phyloP scores from a whole-genome alignment of 139 green algal genomes.

The Coelastrella sp. region DNA sequence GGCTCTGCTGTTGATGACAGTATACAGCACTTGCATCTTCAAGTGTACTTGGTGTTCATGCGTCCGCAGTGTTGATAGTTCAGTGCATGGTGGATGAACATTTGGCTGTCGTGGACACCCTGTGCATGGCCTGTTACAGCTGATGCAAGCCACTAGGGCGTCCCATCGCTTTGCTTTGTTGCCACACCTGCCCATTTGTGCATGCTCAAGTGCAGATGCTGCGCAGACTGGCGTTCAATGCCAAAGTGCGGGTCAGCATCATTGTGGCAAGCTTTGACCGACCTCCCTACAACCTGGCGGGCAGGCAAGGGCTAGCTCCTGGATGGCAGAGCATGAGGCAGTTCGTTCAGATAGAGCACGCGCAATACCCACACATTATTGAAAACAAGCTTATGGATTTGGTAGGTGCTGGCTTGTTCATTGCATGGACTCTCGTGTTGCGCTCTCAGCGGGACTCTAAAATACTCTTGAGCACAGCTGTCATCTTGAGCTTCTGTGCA shows the following conservation, averaged over 20 bases:
- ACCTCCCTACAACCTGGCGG: conserved; percentile 37
- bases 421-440: neutral
- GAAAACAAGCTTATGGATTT: conserved; percentile 58
- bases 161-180: too few relatives aligned
- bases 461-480: neutral
- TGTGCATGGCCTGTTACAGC: too few relatives aligned
- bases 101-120: too few relatives aligned
- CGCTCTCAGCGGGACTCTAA: neutral
- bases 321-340: conserved; percentile 45
- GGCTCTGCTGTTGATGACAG: too few relatives aligned
- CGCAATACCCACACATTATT: neutral
- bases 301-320: neutral
- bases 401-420: neutral
- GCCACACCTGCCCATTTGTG: too few relatives aligned
- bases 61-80: too few relatives aligned
- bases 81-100: too few relatives aligned
- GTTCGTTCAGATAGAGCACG: conserved; percentile 45
- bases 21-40: too few relatives aligned
- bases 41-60: too few relatives aligned
- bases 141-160: too few relatives aligned
- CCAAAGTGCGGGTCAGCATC: neutral
- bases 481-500: neutral
- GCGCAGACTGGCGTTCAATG: neutral
- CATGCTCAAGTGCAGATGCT: neutral
- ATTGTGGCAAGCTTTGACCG: conserved; percentile 24